These are phyloP conservation scores for Auriscalpium orientale DNA, from an alignment of 768 basidiomycete species.

Conservation along the genomic window DNA sequence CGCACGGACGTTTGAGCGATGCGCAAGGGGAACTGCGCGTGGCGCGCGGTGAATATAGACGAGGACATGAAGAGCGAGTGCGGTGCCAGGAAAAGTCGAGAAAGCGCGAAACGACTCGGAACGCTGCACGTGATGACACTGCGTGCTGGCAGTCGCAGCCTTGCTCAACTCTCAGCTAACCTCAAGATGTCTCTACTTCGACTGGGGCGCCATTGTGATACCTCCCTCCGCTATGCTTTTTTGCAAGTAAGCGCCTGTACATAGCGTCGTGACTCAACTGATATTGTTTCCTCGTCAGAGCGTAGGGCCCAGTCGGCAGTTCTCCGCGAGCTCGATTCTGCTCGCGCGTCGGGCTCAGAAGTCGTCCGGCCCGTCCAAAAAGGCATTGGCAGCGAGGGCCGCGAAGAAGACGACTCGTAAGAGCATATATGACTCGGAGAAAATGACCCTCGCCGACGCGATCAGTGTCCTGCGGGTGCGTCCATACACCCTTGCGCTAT, in stretches of 20 bases:
- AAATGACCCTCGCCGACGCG: slow-evolving; percentile 58
- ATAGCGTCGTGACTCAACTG: no score
- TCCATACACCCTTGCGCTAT: background rate
- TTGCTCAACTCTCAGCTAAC: background rate
- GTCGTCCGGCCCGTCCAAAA: slow-evolving; percentile 59
- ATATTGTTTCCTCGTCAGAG: background rate
- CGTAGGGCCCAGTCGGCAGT: slow-evolving; percentile 20
- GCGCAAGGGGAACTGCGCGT: slow-evolving; percentile 26
- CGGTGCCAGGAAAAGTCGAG: background rate
- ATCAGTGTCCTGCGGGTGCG: slow-evolving; percentile 61
- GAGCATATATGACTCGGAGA: slow-evolving; percentile 54
- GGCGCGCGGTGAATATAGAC: slow-evolving; percentile 30
- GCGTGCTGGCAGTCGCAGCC: background rate
- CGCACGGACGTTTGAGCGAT: slow-evolving; percentile 30
- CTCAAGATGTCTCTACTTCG: background rate
- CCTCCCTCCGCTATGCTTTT: background rate
- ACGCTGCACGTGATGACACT: no score
- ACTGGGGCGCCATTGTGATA: background rate
- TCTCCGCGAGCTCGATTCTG: slow-evolving; percentile 42
- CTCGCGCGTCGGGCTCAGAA: slow-evolving; percentile 48
- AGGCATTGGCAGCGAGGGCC: slow-evolving; percentile 58
- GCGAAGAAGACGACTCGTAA: slow-evolving; percentile 43
- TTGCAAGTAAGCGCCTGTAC: no score
- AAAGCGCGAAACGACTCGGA: no score
- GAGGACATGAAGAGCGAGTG: slow-evolving; percentile 29